Evolutionary conservation across 163 green algal species (phyloP).

Genomic region (Prototheca wickerhamii): DNA sequence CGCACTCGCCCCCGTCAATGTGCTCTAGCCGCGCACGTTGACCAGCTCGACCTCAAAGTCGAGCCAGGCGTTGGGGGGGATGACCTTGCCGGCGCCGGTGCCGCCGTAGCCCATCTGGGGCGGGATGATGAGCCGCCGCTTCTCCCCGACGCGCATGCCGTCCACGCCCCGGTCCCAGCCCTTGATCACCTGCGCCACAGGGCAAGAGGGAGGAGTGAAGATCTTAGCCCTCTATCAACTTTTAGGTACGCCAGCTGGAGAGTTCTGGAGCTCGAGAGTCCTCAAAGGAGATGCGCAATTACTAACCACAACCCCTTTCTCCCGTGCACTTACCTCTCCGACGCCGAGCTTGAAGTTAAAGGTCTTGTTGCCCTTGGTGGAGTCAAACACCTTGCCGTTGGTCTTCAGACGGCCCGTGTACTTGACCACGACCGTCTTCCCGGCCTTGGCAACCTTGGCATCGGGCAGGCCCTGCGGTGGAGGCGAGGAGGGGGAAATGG

Average conservation of each 20-base stretch:
- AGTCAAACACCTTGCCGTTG: constrained; percentile 89
- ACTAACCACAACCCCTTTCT: too few species aligned
- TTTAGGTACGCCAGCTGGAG: too few species aligned
- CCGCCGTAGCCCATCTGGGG: constrained; percentile 72
- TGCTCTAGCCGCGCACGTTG: constrained; percentile 84
- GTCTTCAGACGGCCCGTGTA: constrained; percentile 73
- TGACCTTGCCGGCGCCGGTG: constrained; percentile 40
- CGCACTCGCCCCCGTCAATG: not conserved
- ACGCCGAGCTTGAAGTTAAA: constrained; percentile 89
- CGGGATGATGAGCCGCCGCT: constrained; percentile 79
- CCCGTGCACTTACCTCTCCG: constrained; percentile 22
- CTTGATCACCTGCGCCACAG: constrained; percentile 89
- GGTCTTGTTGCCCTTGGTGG: constrained; percentile 61
- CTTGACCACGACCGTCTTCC: constrained; percentile 68
- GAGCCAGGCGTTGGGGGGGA: constrained; percentile 81
- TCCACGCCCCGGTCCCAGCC: constrained; percentile 87
- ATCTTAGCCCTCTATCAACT: too few species aligned
- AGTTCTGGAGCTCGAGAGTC: too few species aligned
- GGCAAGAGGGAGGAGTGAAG: too few species aligned
- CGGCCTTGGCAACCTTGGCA: constrained; percentile 71
- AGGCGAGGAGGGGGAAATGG: not conserved
- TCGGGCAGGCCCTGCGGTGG: constrained; percentile 28
- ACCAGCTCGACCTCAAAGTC: constrained; percentile 90
- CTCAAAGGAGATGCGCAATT: too few species aligned
- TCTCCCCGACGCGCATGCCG: constrained; percentile 95